Evolutionary conservation across 2,329 filamentous ascomycete species (phyloP).

Genomic region (Ilyonectria mors-panacis): DNA sequence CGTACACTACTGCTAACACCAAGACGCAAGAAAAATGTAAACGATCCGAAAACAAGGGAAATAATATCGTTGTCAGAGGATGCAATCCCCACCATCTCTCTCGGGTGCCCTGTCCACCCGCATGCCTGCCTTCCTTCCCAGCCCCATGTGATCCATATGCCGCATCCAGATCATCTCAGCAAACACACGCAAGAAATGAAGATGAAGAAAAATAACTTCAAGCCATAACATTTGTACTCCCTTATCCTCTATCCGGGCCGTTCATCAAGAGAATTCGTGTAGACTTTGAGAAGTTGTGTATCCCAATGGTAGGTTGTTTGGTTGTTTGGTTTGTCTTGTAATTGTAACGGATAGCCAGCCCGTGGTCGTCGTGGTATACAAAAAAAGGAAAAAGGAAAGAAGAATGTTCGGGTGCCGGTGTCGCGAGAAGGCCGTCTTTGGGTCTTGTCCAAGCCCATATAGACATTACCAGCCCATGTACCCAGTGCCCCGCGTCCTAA

Average conservation of each 20-base stretch:
- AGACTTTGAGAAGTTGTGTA: conserved; percentile 35
- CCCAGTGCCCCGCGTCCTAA: conserved; percentile 23
- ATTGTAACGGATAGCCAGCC: conserved; percentile 38
- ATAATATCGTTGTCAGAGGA: conserved; percentile 1
- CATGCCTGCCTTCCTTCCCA: conserved; percentile 15
- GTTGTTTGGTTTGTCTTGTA: conserved; percentile 11
- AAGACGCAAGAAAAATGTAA: conserved; percentile 14
- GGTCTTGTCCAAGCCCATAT: conserved; percentile 32
- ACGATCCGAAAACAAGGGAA: conserved; percentile 3
- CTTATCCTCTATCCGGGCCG: conserved; percentile 47
- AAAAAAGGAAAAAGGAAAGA: conserved; percentile 32
- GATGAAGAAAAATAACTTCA: conserved; percentile 29
- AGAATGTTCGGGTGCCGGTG: conserved; percentile 19
- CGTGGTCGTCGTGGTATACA: conserved; percentile 47
- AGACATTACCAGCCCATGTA: conserved; percentile 36
- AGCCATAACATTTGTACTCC: conserved; percentile 44
- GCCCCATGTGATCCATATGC: conserved; percentile 11
- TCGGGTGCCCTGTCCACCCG: conserved; percentile 11
- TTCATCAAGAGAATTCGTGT: conserved; percentile 44
- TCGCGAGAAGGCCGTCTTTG: conserved; percentile 17
- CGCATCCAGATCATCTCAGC: conserved; percentile 17
- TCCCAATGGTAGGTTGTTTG: conserved; percentile 39
- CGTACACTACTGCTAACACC: conserved; percentile 30
- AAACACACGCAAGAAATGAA: conserved; percentile 20
- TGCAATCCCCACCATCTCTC: conserved; percentile 7